phyloP scores from a whole-genome alignment of 1,139 yeast species.

The Suhomyces ambrosiae region DNA sequence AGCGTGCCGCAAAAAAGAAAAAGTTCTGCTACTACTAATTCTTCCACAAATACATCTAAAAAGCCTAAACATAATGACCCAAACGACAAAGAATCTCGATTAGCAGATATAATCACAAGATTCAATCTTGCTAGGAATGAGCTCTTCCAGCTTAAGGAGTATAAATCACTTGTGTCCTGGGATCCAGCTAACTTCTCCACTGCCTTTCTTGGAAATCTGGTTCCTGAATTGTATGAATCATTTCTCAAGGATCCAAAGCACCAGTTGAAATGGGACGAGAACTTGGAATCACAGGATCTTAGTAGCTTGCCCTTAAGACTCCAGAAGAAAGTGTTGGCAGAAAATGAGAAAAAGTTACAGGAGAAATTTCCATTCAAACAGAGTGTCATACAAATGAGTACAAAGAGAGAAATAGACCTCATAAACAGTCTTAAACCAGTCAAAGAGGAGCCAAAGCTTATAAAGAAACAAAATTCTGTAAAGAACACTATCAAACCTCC shows the following conservation, averaged over 20 bases:
- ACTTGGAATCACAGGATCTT: constrained; percentile 30
- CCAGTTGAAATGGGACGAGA: constrained; percentile 38
- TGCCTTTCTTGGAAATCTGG: constrained; percentile 16
- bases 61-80: constrained; percentile 1
- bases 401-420: constrained; percentile 26
- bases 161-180: constrained; percentile 60
- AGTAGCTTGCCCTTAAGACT: constrained; percentile 42
- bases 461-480: not conserved
- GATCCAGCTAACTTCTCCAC: constrained; percentile 52
- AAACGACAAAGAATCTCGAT: constrained; percentile 20
- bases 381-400: constrained; percentile 29
- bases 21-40: not conserved
- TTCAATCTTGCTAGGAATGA: constrained; percentile 52
- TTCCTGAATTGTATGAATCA: constrained; percentile 40
- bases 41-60: constrained; percentile 2
- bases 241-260: constrained; percentile 33
- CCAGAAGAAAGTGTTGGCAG: constrained; percentile 48
- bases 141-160: constrained; percentile 60
- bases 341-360: constrained; percentile 35
- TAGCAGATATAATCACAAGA: constrained; percentile 41
- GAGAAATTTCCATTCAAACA: constrained; percentile 42
- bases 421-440: constrained; percentile 14
- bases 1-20: constrained; percentile 11
- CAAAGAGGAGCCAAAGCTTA: constrained; percentile 2
- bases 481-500: constrained; percentile 1